These are phyloP conservation scores for Elongisporangium anandrum DNA, from an alignment of 352 stramenopile species.

Conservation along the genomic window DNA sequence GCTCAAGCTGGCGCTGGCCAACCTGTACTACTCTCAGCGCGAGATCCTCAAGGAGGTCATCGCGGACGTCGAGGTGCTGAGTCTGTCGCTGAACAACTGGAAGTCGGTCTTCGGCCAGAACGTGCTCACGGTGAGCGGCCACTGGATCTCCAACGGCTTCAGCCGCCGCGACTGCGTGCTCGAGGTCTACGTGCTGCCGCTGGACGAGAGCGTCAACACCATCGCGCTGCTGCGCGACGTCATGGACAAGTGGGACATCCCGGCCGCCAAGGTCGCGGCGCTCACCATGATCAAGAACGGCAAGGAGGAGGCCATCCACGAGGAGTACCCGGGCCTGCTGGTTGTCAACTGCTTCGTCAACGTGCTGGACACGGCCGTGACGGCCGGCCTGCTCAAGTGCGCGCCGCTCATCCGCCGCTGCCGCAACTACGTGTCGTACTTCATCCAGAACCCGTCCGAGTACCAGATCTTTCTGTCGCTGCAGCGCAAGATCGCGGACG, in stretches of 20 bases:
- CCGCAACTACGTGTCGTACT: conserved; percentile 78
- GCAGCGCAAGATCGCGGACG: conserved; percentile 58
- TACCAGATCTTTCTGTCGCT: conserved; percentile 79
- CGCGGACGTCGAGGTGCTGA: conserved; percentile 66
- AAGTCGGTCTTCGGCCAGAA: conserved; percentile 76
- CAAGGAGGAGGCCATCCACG: conserved; percentile 48
- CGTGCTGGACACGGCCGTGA: conserved; percentile 51
- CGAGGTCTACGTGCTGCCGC: conserved; percentile 69
- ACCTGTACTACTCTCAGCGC: conserved; percentile 76
- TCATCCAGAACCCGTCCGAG: conserved; percentile 80
- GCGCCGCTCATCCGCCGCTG: conserved; percentile 54
- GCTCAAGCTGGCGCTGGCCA: conserved; percentile 66
- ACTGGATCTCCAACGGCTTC: conserved; percentile 78
- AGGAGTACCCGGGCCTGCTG: conserved; percentile 57
- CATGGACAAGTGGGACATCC: conserved; percentile 84
- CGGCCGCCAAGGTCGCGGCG: conserved; percentile 57
- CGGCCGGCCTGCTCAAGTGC: conserved; percentile 52
- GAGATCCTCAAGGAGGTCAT: conserved; percentile 81
- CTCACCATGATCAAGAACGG: conserved; percentile 59
- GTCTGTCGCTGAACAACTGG: conserved; percentile 78
- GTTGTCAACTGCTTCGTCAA: conserved; percentile 72
- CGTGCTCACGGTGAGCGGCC: conserved; percentile 70
- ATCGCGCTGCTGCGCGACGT: conserved; percentile 73
- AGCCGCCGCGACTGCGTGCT: conserved; percentile 69
- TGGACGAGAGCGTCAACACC: conserved; percentile 75